A percentile compares a stretch with the other conserved stretches of the same genome.
Conservation (phyloP, 768 basidiomycete genomes). For the Lactifluus piperatus region DNA sequence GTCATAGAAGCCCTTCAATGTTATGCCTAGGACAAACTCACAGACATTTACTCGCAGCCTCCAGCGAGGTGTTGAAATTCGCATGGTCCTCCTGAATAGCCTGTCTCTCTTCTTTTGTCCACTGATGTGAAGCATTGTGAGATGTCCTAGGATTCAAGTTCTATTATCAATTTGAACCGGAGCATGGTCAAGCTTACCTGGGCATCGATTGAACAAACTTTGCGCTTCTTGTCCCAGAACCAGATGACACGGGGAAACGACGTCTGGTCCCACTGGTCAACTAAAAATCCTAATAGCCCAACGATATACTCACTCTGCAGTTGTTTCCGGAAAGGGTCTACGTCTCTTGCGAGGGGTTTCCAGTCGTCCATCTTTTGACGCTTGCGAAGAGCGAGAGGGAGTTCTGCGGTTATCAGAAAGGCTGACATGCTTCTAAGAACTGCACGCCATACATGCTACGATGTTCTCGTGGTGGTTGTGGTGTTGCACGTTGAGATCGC, state of each 20-base stretch:
- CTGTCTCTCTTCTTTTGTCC: conserved; percentile 1
- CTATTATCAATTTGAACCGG: background rate
- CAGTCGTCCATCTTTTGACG: background rate
- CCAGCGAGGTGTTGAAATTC: conserved; percentile 5
- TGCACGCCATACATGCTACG: background rate
- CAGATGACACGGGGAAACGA: background rate
- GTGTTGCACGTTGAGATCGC: background rate
- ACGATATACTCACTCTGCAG: background rate
- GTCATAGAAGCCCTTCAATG: background rate
- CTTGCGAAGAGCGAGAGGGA: background rate
- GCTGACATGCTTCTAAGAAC: background rate
- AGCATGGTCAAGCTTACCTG: background rate
- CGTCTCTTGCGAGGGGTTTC: conserved; percentile 10
- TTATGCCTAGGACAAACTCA: background rate
- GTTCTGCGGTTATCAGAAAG: background rate
- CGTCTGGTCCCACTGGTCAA: background rate
- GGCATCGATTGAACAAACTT: background rate
- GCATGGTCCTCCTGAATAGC: conserved; percentile 4
- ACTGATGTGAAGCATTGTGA: background rate
- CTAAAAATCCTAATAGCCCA: background rate
- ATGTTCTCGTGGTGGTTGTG: background rate
- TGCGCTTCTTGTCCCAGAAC: background rate
- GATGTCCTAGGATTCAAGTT: background rate
- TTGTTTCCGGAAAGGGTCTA: background rate
- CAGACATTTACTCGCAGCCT: background rate